Conservation (phyloP, 495 filamentous ascomycete species). For the Rostrohypoxylon terebratum region DNA sequence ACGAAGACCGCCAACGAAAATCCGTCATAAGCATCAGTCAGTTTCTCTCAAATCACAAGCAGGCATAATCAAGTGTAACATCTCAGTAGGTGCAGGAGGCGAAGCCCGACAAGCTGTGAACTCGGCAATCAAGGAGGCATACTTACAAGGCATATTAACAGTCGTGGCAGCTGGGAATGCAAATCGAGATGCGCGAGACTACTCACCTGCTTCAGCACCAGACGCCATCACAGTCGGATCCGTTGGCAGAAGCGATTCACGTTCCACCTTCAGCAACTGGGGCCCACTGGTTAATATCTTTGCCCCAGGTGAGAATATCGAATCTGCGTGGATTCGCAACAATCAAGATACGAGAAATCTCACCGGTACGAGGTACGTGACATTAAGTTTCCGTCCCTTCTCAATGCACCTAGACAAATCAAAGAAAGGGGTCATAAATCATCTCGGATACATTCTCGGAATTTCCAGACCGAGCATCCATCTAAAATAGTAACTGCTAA, state of each 20-base stretch:
- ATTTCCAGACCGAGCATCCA: not conserved
- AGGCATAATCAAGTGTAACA: not conserved
- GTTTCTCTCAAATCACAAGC: not conserved
- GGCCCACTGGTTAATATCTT: conserved; percentile 69
- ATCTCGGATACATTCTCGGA: not conserved
- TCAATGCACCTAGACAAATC: not conserved
- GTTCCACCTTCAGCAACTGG: conserved; percentile 70
- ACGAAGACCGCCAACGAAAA: conserved; percentile 46
- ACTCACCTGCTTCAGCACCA: conserved; percentile 66
- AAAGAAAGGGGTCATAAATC: not conserved
- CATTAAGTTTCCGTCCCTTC: not conserved
- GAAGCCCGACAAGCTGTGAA: conserved; percentile 61
- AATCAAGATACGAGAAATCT: conserved; percentile 46
- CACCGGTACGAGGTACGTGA: not conserved
- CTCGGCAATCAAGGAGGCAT: conserved; percentile 58
- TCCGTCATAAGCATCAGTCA: conserved; percentile 63
- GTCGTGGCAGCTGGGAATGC: conserved; percentile 66
- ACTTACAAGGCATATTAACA: conserved; percentile 60
- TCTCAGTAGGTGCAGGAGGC: conserved; percentile 52
- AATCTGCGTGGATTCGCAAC: conserved; percentile 62
- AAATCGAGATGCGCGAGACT: conserved; percentile 49
- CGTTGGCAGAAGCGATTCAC: conserved; percentile 54
- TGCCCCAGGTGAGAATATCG: conserved; percentile 66
- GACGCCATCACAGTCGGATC: conserved; percentile 70
- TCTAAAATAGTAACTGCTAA: not conserved